A percentile compares a stretch with the other conserved stretches of the same genome.
Evolutionary conservation across 2,329 filamentous ascomycete species (phyloP).

Genomic region (Myriangium duriaei): DNA sequence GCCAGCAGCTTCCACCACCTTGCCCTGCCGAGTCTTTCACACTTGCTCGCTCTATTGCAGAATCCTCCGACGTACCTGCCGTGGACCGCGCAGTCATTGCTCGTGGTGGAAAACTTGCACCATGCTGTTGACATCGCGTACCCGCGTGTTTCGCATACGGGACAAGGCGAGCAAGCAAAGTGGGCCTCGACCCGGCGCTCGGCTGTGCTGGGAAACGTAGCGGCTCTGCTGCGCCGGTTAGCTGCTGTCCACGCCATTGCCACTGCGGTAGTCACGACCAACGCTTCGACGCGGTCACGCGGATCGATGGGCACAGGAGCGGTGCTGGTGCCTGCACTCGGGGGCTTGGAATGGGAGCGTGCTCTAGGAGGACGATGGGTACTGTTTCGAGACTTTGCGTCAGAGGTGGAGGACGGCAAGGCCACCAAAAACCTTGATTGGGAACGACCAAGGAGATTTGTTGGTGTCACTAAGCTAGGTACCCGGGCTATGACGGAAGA

Average conservation of each 20-base stretch:
- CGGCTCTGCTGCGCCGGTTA: conserved; percentile 51
- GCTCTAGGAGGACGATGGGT: conserved; percentile 61
- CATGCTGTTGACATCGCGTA: conserved; percentile 58
- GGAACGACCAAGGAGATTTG: conserved; percentile 20
- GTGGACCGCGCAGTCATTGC: conserved; percentile 48
- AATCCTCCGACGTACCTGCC: conserved; percentile 53
- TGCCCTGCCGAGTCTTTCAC: conserved; percentile 44
- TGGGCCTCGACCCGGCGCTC: conserved; percentile 39
- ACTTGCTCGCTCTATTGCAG: conserved; percentile 59
- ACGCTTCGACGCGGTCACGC: conserved; percentile 72
- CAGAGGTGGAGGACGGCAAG: conserved; percentile 19
- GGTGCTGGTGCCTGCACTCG: conserved; percentile 61
- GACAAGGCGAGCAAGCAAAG: conserved; percentile 32
- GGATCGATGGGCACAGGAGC: conserved; percentile 40
- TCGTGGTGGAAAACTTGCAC: conserved; percentile 70
- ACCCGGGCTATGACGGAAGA: conserved; percentile 32
- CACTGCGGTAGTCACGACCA: conserved; percentile 58
- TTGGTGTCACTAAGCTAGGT: conserved; percentile 31
- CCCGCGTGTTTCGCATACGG: conserved; percentile 18
- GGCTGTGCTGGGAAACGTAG: conserved; percentile 55
- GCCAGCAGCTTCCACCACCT: conserved; percentile 49
- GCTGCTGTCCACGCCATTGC: conserved; percentile 62
- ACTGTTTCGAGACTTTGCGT: conserved; percentile 59
- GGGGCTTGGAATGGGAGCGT: conserved; percentile 67
- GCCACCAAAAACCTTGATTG: conserved; percentile 15